Evolutionary conservation across 306 rosid genomes (phyloP).

Genomic region (Sicyos edulis): DNA sequence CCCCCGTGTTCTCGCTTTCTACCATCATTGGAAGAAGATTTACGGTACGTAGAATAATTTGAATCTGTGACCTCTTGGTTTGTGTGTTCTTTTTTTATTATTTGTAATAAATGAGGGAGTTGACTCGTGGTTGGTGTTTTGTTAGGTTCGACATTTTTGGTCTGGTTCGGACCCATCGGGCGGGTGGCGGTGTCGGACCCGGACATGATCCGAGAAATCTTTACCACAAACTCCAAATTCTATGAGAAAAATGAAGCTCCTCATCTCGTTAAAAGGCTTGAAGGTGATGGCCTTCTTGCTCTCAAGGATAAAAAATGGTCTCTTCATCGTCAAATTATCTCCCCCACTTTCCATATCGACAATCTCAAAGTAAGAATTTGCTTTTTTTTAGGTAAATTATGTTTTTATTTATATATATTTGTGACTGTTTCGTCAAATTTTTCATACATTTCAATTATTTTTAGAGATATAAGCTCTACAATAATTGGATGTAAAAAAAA

Average conservation of each 20-base stretch:
- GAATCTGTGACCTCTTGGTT: too few species aligned
- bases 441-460: too few species aligned
- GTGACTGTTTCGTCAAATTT: too few species aligned
- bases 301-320: slow-evolving; percentile 95
- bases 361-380: slow-evolving; percentile 52
- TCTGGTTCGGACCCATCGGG: slow-evolving; percentile 93
- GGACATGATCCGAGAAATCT: slow-evolving; percentile 78
- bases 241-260: slow-evolving; percentile 92
- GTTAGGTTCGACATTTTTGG: slow-evolving; percentile 68
- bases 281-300: slow-evolving; percentile 94
- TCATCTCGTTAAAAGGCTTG: slow-evolving; percentile 87
- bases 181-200: slow-evolving; percentile 86
- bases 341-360: slow-evolving; percentile 89
- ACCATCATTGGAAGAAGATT: slow-evolving; percentile 94
- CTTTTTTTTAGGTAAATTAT: too few species aligned
- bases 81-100: too few species aligned
- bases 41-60: slow-evolving; percentile 42
- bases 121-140: too few species aligned
- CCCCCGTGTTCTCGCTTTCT: slow-evolving; percentile 90
- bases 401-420: too few species aligned
- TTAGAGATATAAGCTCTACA: too few species aligned
- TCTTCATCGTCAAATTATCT: slow-evolving; percentile 69
- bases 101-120: too few species aligned
- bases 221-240: slow-evolving; percentile 66
- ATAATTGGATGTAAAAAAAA: too few species aligned